These are phyloP conservation scores for Pseudogymnoascus sp. DNA, from an alignment of 2,329 filamentous ascomycete genomes.

Conservation along the genomic window DNA sequence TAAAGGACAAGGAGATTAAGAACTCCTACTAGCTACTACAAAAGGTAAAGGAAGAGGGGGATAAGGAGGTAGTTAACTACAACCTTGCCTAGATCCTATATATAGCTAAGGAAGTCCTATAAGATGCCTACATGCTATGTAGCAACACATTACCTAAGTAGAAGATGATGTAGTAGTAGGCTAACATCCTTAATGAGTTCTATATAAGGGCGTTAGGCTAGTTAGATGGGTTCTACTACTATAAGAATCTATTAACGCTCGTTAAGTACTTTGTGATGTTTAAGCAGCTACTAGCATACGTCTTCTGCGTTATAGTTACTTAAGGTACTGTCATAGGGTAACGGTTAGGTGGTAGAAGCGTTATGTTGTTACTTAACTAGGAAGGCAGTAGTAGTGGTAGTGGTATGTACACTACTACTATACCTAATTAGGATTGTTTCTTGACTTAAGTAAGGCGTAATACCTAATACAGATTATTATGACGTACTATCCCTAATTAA, in stretches of 20 bases:
- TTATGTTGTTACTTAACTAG: too few species aligned
- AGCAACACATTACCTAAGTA: conserved; percentile 11
- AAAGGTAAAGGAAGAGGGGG: neutral
- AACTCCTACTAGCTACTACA: too few species aligned
- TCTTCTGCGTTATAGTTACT: conserved; percentile 12
- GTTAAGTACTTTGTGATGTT: too few species aligned
- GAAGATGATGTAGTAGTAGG: conserved; percentile 15
- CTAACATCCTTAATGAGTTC: conserved; percentile 16
- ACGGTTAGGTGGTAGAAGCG: too few species aligned
- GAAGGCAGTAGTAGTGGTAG: too few species aligned
- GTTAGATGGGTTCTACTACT: conserved; percentile 10
- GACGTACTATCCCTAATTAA: too few species aligned
- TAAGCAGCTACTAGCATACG: conserved; percentile 14
- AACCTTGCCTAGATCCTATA: conserved; percentile 11
- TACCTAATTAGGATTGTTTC: too few species aligned
- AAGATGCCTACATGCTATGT: conserved; percentile 11
- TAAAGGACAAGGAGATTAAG: too few species aligned
- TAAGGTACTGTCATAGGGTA: too few species aligned
- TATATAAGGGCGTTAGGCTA: conserved; percentile 6
- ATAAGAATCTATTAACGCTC: conserved; percentile 11
- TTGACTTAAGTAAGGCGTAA: too few species aligned
- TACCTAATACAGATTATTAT: too few species aligned
- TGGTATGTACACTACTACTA: too few species aligned
- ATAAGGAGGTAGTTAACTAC: neutral
- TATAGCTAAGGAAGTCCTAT: conserved; percentile 8